Evolutionary conservation across 2,329 filamentous ascomycete species (phyloP).

Genomic region (Claviceps digitariae): DNA sequence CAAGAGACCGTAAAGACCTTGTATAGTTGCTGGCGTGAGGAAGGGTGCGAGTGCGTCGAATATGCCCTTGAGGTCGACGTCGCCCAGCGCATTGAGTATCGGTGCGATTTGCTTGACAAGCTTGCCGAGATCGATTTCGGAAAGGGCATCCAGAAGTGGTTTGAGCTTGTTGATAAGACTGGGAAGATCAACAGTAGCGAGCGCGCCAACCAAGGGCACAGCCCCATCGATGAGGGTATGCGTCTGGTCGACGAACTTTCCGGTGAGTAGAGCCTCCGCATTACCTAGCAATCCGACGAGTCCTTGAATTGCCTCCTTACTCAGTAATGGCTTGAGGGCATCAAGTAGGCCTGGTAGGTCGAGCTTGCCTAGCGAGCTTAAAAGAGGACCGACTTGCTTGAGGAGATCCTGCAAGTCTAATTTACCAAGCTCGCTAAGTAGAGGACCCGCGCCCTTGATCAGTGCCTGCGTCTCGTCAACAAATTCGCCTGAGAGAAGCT

Average conservation of each 20-base stretch:
- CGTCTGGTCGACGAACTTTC: conserved; percentile 18
- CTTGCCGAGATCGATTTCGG: conserved; percentile 15
- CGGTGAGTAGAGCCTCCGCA: conserved; percentile 20
- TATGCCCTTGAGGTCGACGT: conserved; percentile 21
- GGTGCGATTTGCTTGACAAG: conserved; percentile 16
- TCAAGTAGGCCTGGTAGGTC: conserved; percentile 21
- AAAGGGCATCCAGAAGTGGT: conserved; percentile 19
- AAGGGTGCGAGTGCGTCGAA: conserved; percentile 20
- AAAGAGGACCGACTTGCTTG: conserved; percentile 15
- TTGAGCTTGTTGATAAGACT: conserved; percentile 17
- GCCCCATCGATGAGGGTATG: conserved; percentile 21
- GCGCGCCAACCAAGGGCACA: conserved; percentile 21
- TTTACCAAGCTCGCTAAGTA: conserved; percentile 11
- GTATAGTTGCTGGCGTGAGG: conserved; percentile 20
- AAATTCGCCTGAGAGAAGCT: conserved; percentile 15
- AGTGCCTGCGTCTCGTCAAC: conserved; percentile 17
- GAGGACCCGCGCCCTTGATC: conserved; percentile 14
- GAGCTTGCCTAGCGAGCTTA: conserved; percentile 17
- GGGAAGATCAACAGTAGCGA: conserved; percentile 21
- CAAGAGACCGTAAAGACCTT: conserved; percentile 22
- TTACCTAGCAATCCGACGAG: conserved; percentile 21
- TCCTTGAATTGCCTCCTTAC: conserved; percentile 18
- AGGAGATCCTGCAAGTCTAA: conserved; percentile 17
- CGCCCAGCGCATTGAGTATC: conserved; percentile 16
- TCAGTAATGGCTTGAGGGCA: conserved; percentile 21